phyloP scores from a whole-genome alignment of 257 asterid genomes.

The Leonotis leonurus region DNA sequence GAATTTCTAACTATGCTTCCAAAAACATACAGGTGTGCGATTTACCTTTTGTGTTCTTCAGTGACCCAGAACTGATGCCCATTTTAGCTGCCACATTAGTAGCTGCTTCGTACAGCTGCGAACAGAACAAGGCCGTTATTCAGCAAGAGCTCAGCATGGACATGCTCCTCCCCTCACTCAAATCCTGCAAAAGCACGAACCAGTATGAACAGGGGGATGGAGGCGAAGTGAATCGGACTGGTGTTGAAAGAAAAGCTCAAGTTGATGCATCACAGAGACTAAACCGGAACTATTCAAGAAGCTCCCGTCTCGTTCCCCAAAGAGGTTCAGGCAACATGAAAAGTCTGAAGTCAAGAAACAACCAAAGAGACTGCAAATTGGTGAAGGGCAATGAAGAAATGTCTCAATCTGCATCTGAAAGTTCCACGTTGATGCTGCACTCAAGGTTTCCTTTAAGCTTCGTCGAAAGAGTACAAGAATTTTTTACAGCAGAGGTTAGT shows the following conservation, averaged over 20 bases:
- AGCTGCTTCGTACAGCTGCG: conserved; percentile 86
- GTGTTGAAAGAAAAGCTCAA: conserved; percentile 44
- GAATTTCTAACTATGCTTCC: conserved; percentile 23
- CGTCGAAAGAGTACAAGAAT: conserved; percentile 65
- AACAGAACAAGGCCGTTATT: conserved; percentile 84
- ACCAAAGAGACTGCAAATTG: conserved; percentile 49
- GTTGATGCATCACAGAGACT: conserved; percentile 41
- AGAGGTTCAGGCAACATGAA: conserved; percentile 34
- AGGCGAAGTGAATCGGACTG: conserved; percentile 31
- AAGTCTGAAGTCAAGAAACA: conserved; percentile 42
- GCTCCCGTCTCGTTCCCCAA: conserved; percentile 38
- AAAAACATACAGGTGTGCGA: conserved; percentile 70
- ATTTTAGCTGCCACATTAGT: conserved; percentile 70
- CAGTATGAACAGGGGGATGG: too few species aligned
- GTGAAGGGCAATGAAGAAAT: conserved; percentile 53
- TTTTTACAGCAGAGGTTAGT: conserved; percentile 47
- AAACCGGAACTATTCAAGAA: conserved; percentile 30
- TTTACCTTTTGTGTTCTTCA: conserved; percentile 88
- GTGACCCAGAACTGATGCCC: conserved; percentile 92
- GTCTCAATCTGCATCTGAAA: conserved; percentile 32
- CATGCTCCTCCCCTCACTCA: conserved; percentile 83
- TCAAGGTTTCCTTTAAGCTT: conserved; percentile 65
- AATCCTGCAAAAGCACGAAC: conserved; percentile 55
- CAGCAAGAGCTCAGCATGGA: conserved; percentile 96
- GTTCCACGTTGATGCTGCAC: conserved; percentile 52